phyloP scores from a whole-genome alignment of 2,329 filamentous ascomycete genomes.

The Nemania bipapillata region DNA sequence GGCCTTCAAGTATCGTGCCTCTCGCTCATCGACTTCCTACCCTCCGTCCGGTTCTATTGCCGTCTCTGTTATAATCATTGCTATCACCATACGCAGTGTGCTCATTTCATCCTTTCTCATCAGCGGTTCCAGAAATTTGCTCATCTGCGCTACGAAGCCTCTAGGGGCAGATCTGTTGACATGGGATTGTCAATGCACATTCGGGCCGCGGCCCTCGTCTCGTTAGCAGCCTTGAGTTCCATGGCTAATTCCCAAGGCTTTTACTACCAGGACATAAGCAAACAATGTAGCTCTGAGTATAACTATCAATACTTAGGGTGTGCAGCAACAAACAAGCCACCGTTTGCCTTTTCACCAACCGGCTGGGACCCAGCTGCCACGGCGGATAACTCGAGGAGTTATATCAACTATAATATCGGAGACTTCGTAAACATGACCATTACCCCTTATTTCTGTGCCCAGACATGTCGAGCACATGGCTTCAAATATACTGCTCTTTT shows the following conservation, averaged over 20 bases:
- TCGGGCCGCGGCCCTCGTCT: slow-evolving; percentile 40
- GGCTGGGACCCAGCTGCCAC: slow-evolving; percentile 22
- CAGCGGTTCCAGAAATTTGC: background rate
- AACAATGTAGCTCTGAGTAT: slow-evolving; percentile 19
- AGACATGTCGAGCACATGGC: slow-evolving; percentile 46
- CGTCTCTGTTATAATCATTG: no score
- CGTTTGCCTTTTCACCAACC: slow-evolving; percentile 38
- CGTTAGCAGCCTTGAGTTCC: slow-evolving; percentile 37
- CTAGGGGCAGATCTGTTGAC: slow-evolving; percentile 22
- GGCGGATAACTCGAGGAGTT: slow-evolving; percentile 36
- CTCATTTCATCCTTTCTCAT: slow-evolving; percentile 21
- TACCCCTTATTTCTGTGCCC: slow-evolving; percentile 44
- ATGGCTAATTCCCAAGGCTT: slow-evolving; percentile 37
- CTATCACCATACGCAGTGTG: slow-evolving; percentile 30
- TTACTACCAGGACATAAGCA: slow-evolving; percentile 32
- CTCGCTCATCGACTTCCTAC: slow-evolving; percentile 14
- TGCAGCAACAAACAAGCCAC: slow-evolving; percentile 13
- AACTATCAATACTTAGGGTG: slow-evolving; percentile 40
- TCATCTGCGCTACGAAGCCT: background rate
- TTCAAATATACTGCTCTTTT: slow-evolving; percentile 44
- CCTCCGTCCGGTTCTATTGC: no score
- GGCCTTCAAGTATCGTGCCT: slow-evolving; percentile 41
- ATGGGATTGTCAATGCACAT: slow-evolving; percentile 41
- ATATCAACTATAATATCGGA: slow-evolving; percentile 42
- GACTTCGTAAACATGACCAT: slow-evolving; percentile 44